Percentiles rank a stretch among this genome's conserved stretches.
Conservation (phyloP, 352 stramenopile species). For the Thalassiosira pacifica region DNA sequence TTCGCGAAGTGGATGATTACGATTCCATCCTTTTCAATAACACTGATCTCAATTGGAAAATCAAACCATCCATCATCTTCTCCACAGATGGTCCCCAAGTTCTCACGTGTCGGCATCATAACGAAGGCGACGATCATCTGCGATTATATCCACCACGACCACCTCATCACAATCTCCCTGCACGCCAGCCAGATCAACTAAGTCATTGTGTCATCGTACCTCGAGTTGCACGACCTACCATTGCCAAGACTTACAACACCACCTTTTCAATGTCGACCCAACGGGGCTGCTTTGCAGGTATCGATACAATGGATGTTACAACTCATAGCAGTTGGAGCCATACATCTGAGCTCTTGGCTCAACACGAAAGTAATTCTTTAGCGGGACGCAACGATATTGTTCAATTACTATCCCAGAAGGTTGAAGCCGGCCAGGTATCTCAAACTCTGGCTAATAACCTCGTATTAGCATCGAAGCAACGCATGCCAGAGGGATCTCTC, state of each 20-base stretch:
- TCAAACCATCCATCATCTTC: slow-evolving; percentile 6
- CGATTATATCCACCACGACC: slow-evolving; percentile 13
- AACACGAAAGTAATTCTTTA: slow-evolving; percentile 21
- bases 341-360: neutral
- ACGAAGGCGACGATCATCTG: slow-evolving; percentile 8
- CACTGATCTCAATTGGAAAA: slow-evolving; percentile 6
- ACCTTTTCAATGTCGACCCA: slow-evolving; percentile 1
- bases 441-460: slow-evolving; percentile 1
- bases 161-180: neutral
- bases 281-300: neutral
- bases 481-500: slow-evolving; percentile 2
- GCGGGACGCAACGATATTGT: slow-evolving; percentile 4
- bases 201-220: neutral
- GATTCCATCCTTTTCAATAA: slow-evolving; percentile 9
- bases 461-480: slow-evolving; percentile 2
- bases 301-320: neutral
- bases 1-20: neutral
- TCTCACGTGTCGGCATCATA: slow-evolving; percentile 1
- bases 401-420: neutral
- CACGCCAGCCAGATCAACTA: slow-evolving; percentile 3
- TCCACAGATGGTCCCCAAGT: neutral
- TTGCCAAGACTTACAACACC: neutral
- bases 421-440: slow-evolving; percentile 15
- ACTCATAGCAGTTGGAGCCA: neutral
- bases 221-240: slow-evolving; percentile 1